Conservation (phyloP, 2,329 filamentous ascomycete species). For the Chaetomium strumarium region DNA sequence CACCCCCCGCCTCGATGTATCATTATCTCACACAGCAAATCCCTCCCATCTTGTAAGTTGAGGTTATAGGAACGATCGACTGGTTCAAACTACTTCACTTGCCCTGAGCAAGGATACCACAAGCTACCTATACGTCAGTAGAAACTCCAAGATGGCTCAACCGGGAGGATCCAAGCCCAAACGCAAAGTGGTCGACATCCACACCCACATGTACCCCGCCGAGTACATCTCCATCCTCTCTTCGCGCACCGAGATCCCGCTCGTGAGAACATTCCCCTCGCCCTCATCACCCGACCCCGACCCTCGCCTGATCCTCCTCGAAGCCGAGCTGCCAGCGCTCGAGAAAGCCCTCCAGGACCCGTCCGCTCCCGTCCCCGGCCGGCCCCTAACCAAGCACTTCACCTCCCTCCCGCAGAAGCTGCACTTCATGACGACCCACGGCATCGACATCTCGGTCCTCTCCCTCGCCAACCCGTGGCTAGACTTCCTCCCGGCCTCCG, state of each 20-base stretch:
- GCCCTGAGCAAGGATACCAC: not conserved
- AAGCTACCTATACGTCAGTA: not conserved
- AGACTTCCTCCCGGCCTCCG: slow-evolving; percentile 63
- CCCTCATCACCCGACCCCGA: slow-evolving; percentile 30
- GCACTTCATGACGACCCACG: slow-evolving; percentile 79
- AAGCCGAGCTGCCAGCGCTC: slow-evolving; percentile 27
- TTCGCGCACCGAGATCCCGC: slow-evolving; percentile 57
- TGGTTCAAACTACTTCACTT: not conserved
- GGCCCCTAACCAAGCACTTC: slow-evolving; percentile 79
- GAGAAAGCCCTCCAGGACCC: slow-evolving; percentile 41
- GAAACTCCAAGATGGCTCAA: not conserved
- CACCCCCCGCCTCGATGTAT: not conserved
- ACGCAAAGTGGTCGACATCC: slow-evolving; percentile 54
- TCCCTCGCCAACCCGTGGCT: slow-evolving; percentile 93
- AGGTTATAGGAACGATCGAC: not conserved
- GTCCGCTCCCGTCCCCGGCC: slow-evolving; percentile 58
- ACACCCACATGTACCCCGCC: slow-evolving; percentile 65
- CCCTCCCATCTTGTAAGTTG: not conserved
- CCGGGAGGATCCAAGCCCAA: not conserved
- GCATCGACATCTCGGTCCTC: slow-evolving; percentile 76
- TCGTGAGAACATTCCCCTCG: slow-evolving; percentile 60
- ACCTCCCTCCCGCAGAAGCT: slow-evolving; percentile 75
- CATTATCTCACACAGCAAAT: not conserved
- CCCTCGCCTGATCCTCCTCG: slow-evolving; percentile 56
- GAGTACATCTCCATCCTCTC: slow-evolving; percentile 57